Evolutionary conservation across 139 green algal species (phyloP), one percentile per base, ranked within the genome.

Genomic region (Eudorina sp.): DNA sequence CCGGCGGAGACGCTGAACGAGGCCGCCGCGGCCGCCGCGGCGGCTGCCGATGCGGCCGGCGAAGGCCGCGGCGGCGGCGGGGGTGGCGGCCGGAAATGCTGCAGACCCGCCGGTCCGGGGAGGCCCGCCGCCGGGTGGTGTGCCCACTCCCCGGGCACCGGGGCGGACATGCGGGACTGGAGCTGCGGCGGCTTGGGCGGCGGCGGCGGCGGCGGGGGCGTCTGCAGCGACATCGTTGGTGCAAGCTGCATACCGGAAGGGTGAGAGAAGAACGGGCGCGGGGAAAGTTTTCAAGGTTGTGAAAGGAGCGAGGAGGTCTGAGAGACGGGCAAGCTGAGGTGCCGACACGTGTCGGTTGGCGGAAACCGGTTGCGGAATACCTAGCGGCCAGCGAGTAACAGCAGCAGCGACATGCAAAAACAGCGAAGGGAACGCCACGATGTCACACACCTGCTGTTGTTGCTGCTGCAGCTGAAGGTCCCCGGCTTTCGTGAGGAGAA

Each of bases 401-500:
- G n/a, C n/a, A n/a, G n/a, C n/a, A n/a, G n/a, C n/a, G n/a, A n/a
- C n/a, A n/a, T n/a, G n/a, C n/a, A n/a, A n/a, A n/a, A n/a, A n/a
- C n/a, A n/a, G n/a, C n/a, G n/a, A n/a, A n/a, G n/a, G n/a, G n/a
- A n/a, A n/a, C n/a, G n/a, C n/a, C n/a, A n/a, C n/a, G n/a, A n/a
- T n/a, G n/a, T n/a, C n/a, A n/a, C n/a, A 16, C 5, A 83, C 46
- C 78, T 85, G 76, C 21, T 70, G 55, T 38, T 58, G 48, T n/a
- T 74, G 55, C 58, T 78, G 62, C 43, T 77, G 80, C 21, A 76
- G 80, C 60, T 86, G 80, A 16, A 86, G 60, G 45, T 86, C 80
- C 3, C 80, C 80, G 18, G 80, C 80, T 66, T 86, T 86, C 16
- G 80, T 51, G 18, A 86, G 45, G n/a, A 86, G 62, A n/a, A 86